A percentile compares a stretch with the other conserved stretches of the same genome.
These are phyloP conservation scores for Ruellia speciosa DNA, from an alignment of 305 asterid genomes.

Conservation along the genomic window DNA sequence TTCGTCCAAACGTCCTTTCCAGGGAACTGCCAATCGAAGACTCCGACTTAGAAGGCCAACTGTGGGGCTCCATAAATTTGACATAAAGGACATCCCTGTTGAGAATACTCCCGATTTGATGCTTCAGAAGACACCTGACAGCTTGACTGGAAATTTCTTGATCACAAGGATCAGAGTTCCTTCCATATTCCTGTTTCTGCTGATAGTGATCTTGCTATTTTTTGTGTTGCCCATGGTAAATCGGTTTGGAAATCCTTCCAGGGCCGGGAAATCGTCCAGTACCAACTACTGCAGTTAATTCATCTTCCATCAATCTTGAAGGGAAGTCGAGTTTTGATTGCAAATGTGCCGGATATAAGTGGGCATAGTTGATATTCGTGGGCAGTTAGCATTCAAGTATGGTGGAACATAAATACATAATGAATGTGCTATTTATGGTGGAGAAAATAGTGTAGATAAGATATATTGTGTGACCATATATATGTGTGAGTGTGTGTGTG, in stretches of 20 bases:
- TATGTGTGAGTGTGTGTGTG: too few relatives aligned
- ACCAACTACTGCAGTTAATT: too few relatives aligned
- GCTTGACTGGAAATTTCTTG: background rate
- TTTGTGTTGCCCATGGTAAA: conserved; percentile 14
- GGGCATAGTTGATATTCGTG: too few relatives aligned
- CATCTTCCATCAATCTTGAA: too few relatives aligned
- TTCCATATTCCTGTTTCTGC: conserved; percentile 14
- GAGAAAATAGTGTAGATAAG: too few relatives aligned
- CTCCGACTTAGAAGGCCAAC: conserved; percentile 35
- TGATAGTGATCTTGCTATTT: conserved; percentile 20
- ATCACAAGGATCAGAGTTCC: conserved; percentile 5
- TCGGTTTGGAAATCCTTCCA: background rate
- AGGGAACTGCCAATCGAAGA: conserved; percentile 55
- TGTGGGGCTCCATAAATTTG: conserved; percentile 8
- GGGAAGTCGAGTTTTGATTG: too few relatives aligned
- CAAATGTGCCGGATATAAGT: too few relatives aligned
- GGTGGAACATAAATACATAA: too few relatives aligned
- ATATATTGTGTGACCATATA: too few relatives aligned
- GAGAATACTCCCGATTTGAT: conserved; percentile 12
- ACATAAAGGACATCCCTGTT: conserved; percentile 14
- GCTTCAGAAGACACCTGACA: background rate
- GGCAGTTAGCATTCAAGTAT: too few relatives aligned
- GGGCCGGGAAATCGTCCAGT: background rate
- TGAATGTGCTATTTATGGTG: too few relatives aligned
- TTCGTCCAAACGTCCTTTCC: conserved; percentile 27